Base-by-base conservation (phyloP, 352 stramenopile species). In the Hyphochytrium catenoides region DNA sequence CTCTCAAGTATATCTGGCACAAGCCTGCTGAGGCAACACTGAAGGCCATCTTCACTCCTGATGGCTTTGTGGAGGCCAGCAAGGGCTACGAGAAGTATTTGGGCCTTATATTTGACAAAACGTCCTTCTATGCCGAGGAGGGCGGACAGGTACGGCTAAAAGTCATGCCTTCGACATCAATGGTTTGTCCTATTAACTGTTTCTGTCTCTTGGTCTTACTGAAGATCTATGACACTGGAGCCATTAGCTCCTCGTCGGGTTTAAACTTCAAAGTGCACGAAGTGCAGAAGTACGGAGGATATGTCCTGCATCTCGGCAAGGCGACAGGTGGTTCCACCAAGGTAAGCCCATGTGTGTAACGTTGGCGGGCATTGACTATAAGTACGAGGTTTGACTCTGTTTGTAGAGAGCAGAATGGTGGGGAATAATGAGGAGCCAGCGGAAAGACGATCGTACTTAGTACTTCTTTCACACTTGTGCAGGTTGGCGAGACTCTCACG, bases 101-200 rank as follows among this genome's bases (percentile, higher is more conserved):
- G 18, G 92, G 91, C 37, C 46, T 99, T n/a, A 72, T 99, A 26
- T 53, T 98, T 17, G 84, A 97, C 56, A 77, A 78, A 50, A 94
- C 87, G 4, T 71, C 74, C 29, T 99, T 97, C 59, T 99, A 99
- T 62, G 81, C 86, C 2, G 89, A 98, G 60, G 61, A 78, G 9
- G 92, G 91, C 49, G 92, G 92, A 20, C 92, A 99, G 57, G 64
- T 84, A 34, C 18, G 14, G 25, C 8, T n/a, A n/a, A n/a, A n/a
- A n/a, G n/a, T n/a, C n/a, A n/a, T n/a, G n/a, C n/a, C n/a, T n/a
- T n/a, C n/a, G n/a, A n/a, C n/a, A n/a, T n/a, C n/a, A n/a, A n/a
- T n/a, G n/a, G n/a, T n/a, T n/a, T n/a, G n/a, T n/a, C 30, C 6
- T 34, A 34, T 11, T 34, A 34, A 23, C 12, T 34, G 30, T 34